Conservation (phyloP, 495 filamentous ascomycete genomes). For the Daldinia decipiens region DNA sequence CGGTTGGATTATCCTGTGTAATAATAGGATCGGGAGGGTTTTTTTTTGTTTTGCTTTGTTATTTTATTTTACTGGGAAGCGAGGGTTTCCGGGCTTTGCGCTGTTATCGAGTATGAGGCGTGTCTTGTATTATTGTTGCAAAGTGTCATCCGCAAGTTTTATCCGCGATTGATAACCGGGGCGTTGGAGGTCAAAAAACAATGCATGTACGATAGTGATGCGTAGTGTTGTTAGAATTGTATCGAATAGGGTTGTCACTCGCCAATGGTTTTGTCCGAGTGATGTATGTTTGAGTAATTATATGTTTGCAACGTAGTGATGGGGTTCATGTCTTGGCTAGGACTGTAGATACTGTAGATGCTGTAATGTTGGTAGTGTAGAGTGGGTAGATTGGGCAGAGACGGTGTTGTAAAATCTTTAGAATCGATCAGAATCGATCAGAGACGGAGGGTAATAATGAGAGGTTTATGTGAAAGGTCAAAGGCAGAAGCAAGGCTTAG, state of each 20-base stretch:
- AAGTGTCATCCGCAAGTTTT: background rate
- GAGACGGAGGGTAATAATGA: background rate
- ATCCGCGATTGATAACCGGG: background rate
- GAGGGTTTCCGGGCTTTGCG: conserved; percentile 6
- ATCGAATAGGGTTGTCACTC: conserved; percentile 17
- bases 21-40: background rate
- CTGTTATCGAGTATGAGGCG: conserved; percentile 1
- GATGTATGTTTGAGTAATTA: background rate
- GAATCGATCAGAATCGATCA: too few relatives aligned
- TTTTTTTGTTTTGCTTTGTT: background rate
- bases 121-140: conserved; percentile 9
- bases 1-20: conserved; percentile 1
- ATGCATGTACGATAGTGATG: conserved; percentile 16
- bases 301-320: background rate
- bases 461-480: background rate
- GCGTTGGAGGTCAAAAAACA: conserved; percentile 17
- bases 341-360: too few relatives aligned
- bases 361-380: too few relatives aligned
- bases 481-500: background rate
- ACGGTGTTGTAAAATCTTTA: too few relatives aligned
- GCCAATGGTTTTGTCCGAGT: background rate
- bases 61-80: background rate
- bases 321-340: background rate
- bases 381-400: too few relatives aligned
- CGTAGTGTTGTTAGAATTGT: conserved; percentile 17